Evolutionary conservation across 352 stramenopile species (phyloP).

Genomic region (Globisporangium cederbergense): DNA sequence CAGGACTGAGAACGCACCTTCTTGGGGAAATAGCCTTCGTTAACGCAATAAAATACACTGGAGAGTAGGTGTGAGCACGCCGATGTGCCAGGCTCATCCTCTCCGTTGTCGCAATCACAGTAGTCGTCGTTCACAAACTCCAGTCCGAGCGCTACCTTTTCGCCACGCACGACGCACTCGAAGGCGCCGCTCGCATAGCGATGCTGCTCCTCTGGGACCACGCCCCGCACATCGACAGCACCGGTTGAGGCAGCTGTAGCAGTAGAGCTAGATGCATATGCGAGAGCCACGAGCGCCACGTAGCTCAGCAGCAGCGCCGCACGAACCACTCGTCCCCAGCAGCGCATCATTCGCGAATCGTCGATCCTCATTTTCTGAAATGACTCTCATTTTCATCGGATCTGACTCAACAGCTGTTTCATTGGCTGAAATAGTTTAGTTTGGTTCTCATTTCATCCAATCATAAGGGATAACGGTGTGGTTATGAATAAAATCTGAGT

Average conservation of each 20-base stretch:
- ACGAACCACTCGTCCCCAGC: neutral
- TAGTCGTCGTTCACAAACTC: slow-evolving; percentile 90
- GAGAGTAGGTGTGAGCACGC: slow-evolving; percentile 61
- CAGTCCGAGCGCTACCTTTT: slow-evolving; percentile 27
- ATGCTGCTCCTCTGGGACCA: slow-evolving; percentile 31
- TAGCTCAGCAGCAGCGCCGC: neutral
- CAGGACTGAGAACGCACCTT: slow-evolving; percentile 27
- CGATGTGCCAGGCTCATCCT: slow-evolving; percentile 87
- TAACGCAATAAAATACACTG: slow-evolving; percentile 71
- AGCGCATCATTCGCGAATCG: slow-evolving; percentile 1
- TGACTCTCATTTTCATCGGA: neutral
- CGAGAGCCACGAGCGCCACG: neutral
- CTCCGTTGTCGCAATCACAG: slow-evolving; percentile 90
- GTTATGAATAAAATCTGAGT: neutral
- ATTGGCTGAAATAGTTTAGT: neutral
- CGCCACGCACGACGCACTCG: slow-evolving; percentile 33
- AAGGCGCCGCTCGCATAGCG: slow-evolving; percentile 23
- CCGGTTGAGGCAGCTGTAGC: neutral
- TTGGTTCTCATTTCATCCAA: neutral
- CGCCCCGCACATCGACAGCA: slow-evolving; percentile 28
- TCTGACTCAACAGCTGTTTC: too few relatives aligned
- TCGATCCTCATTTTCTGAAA: neutral
- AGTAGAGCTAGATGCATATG: neutral
- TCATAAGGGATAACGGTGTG: neutral
- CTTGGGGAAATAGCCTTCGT: slow-evolving; percentile 53